These are phyloP conservation scores for Bondarzewia mesenterica DNA, from an alignment of 1,284 basidiomycete genomes.

Conservation along the genomic window DNA sequence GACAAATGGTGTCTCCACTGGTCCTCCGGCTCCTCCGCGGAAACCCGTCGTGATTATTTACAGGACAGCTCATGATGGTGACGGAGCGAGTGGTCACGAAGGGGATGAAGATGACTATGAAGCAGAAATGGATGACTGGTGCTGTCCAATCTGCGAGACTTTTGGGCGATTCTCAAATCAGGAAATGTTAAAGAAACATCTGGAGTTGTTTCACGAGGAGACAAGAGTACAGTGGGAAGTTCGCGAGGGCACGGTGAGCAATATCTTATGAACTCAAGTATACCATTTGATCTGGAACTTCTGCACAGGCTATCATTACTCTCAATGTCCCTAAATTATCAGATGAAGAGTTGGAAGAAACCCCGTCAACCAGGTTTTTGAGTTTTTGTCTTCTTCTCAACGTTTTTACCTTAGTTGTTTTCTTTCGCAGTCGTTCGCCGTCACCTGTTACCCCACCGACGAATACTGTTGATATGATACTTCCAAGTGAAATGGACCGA, in stretches of 20 bases:
- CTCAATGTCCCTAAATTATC: neutral
- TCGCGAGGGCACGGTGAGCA: slow-evolving; percentile 14
- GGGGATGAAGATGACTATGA: slow-evolving; percentile 10
- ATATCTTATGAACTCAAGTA: no score
- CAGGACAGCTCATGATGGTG: slow-evolving; percentile 4
- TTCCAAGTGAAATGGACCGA: neutral
- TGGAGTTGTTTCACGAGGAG: slow-evolving; percentile 46
- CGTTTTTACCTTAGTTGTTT: neutral
- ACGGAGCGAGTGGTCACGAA: neutral
- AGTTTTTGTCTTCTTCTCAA: neutral
- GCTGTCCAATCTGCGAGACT: slow-evolving; percentile 56
- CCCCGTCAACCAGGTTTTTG: neutral
- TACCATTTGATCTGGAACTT: neutral
- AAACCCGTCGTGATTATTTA: slow-evolving; percentile 24
- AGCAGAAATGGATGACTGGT: slow-evolving; percentile 28
- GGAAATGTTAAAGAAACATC: slow-evolving; percentile 43
- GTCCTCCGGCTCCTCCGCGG: slow-evolving; percentile 11
- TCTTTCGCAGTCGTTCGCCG: neutral
- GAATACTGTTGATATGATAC: neutral
- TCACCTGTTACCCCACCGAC: neutral
- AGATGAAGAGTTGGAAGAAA: neutral
- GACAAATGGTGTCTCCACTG: slow-evolving; percentile 17
- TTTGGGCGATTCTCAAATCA: slow-evolving; percentile 39
- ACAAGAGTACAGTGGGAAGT: slow-evolving; percentile 35
- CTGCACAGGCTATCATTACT: neutral